Percentiles rank a stretch among this genome's conserved stretches.
phyloP scores from a whole-genome alignment of 176 grass and related monocot genomes.

The Alloteropsis semialata region DNA sequence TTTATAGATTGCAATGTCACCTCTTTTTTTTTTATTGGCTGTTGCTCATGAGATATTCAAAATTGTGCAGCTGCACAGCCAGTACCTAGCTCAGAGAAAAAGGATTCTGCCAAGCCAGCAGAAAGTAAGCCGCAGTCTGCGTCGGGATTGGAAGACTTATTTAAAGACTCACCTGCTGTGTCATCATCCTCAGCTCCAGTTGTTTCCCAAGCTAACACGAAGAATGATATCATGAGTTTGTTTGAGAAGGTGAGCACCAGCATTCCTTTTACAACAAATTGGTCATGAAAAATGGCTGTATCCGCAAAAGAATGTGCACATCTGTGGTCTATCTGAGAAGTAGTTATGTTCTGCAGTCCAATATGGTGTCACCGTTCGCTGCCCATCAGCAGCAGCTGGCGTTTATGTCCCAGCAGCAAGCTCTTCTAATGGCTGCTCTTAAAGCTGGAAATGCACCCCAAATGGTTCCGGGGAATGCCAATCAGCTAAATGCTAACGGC shows the following conservation, averaged over 20 bases:
- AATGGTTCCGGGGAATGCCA: conserved; percentile 35
- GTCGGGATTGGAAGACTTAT: conserved; percentile 77
- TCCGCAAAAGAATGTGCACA: background rate
- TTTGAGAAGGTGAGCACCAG: conserved; percentile 88
- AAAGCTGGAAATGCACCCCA: conserved; percentile 66
- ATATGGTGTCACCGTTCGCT: conserved; percentile 84
- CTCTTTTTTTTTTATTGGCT: conserved; percentile 18
- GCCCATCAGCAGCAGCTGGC: conserved; percentile 91
- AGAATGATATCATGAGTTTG: conserved; percentile 96
- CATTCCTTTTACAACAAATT: background rate
- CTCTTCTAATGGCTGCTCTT: conserved; percentile 80
- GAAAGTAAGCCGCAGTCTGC: conserved; percentile 62
- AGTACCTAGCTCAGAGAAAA: conserved; percentile 56
- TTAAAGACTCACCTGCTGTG: conserved; percentile 78
- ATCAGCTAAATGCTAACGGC: conserved; percentile 48
- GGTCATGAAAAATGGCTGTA: conserved; percentile 7
- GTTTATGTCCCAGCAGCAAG: conserved; percentile 89
- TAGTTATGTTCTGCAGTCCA: conserved; percentile 60
- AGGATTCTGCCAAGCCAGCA: conserved; percentile 53
- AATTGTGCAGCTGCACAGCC: conserved; percentile 68
- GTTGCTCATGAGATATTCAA: conserved; percentile 20
- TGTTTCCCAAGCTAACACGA: conserved; percentile 45
- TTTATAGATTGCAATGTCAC: conserved; percentile 13
- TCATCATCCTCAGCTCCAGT: conserved; percentile 55
- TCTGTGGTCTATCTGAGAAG: conserved; percentile 26